Evolutionary conservation across 768 basidiomycete genomes (phyloP), one percentile per base, ranked within the genome.

Genomic region (Boletus rubroflammeus): DNA sequence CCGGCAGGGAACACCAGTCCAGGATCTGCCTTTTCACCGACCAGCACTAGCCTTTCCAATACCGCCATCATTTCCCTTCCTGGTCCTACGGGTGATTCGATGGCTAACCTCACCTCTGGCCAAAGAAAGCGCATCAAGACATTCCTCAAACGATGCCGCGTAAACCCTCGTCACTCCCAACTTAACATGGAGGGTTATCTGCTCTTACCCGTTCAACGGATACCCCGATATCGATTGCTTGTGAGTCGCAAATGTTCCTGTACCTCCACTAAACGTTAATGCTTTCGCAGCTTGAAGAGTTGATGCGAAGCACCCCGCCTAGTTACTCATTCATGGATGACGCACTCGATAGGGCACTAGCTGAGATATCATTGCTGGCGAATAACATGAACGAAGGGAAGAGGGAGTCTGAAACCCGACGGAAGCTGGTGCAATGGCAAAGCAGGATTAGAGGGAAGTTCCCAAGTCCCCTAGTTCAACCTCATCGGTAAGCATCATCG

Each of bases 301-400:
- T 98, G 17, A 77, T 87, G 17, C 80, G 86, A 61, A 87, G 85
- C 65, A 95, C 93, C 21, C 90, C 93, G n/a, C 89, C 93, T 19
- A 74, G 77, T 40, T 79, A 83, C 44, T 84, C 90, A 43, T 86
- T 82, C 58, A 75, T 83, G 67, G 88, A 89, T 58, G 91, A 95
- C 65, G 83, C 90, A 25, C 76, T 99, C 50, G 91, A 93, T 60
- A 84, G 82, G 53, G 95, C 95, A 6, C 72, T 97, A 41, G 76
- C 83, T 19, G 92, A 96, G 72, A 97, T 98, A 60, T 83, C 93
- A 1, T 82, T 83, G 13, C 73, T 98, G 47, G 94, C 97, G 3
- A 91, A 84, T 47, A 90, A 90, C 64, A 97, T 99, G 91, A 99
- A 99, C 70, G 97, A 99, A 73, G 93, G 93, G 58, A 98, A 98